Base-by-base conservation (phyloP, 176 grass and related monocot species). In the Musa beccarii region DNA sequence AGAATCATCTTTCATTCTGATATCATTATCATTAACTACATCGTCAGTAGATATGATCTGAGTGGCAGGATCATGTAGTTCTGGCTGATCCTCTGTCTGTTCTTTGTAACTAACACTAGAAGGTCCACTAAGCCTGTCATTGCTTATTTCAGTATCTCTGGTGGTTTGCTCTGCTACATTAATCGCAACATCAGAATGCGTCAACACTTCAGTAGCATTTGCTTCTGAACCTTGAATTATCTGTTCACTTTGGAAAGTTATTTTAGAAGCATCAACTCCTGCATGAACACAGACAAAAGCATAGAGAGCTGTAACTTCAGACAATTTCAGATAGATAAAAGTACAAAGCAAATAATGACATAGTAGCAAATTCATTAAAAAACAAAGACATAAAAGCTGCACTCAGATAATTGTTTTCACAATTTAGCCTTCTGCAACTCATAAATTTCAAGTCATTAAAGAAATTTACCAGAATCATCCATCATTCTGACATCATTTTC, bases 361-460 rank as follows among this genome's bases (percentile, higher is more conserved):
- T 2, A 28, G 26, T 28, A 28, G 26, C 22, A 22, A 22, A 22
- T 22, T 22, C 22, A 22, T 22, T 22, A 22, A 22, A 22, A 22
- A 22, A 22, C 22, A 22, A 22, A 22, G 22, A 22, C 22, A 22
- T 22, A 22, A 22, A 22, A 22, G 22, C 22, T 28, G 26, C 26
- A 28, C 26, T 28, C 26, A 28, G 26, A 28, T 28, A 28, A 28
- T 28, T 28, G 26, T 28, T 28, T 28, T 28, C 26, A 28, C 26
- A 28, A 28, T 28, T 28, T 28, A 28, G 26, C 26, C 26, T 28
- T 28, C 26, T 28, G 2, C 26, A 28, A 28, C 26, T 28, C 26
- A 76, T 76, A 26, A 20, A 26, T 76, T 76, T 76, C 74, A 76
- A 56, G 29, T 62, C 54, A 63, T 63, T 28, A 28, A 28, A 28